Percentiles rank a stretch among this genome's conserved stretches.
phyloP scores from a whole-genome alignment of 495 filamentous ascomycete species.

The Penicillium chermesinum region DNA sequence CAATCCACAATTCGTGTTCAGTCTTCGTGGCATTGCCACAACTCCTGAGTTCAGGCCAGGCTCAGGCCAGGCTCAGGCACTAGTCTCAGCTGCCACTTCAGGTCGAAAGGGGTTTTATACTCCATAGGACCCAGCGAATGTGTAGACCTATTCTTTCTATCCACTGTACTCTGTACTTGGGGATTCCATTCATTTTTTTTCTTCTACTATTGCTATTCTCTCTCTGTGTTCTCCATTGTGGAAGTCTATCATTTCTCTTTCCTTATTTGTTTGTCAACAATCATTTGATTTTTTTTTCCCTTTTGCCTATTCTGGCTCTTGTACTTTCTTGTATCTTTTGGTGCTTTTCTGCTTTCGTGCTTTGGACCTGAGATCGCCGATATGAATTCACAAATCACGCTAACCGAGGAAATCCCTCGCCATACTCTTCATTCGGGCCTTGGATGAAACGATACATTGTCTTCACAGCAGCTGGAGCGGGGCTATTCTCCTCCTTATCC shows the following conservation, averaged over 20 bases:
- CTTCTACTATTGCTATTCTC: background rate
- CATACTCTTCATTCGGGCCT: slow-evolving; percentile 12
- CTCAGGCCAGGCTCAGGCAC: too few relatives aligned
- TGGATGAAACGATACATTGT: slow-evolving; percentile 14
- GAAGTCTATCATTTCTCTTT: background rate
- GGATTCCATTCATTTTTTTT: background rate
- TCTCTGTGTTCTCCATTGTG: background rate
- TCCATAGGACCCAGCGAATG: background rate
- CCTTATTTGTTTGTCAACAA: background rate
- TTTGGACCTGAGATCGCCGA: background rate
- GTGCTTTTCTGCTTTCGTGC: background rate
- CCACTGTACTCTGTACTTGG: too few relatives aligned
- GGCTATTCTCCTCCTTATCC: slow-evolving; percentile 37
- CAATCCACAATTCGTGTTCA: background rate
- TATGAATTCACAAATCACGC: background rate
- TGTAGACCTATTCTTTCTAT: background rate
- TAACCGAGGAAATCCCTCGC: slow-evolving; percentile 1
- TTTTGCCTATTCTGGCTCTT: background rate
- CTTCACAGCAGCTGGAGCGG: slow-evolving; percentile 14
- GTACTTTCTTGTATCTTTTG: background rate
- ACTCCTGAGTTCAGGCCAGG: background rate
- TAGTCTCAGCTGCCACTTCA: too few relatives aligned
- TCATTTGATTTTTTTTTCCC: background rate
- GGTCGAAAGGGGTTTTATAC: background rate
- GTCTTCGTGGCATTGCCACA: background rate